phyloP scores from a whole-genome alignment of 106 monocot species.

The Ottelia alismoides region DNA sequence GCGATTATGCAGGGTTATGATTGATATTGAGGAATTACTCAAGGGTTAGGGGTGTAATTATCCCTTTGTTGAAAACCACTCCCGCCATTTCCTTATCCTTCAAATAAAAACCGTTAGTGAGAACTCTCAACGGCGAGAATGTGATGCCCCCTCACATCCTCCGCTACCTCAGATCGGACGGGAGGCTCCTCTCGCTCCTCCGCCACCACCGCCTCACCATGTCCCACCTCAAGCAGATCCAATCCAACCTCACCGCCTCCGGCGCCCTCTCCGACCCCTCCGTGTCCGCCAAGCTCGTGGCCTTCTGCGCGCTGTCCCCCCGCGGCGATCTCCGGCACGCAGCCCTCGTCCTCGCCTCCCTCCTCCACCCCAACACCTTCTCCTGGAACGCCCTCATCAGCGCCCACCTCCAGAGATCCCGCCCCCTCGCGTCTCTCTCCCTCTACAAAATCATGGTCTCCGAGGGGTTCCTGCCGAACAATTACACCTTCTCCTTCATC shows the following conservation, averaged over 20 bases:
- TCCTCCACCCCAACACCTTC: slow-evolving; percentile 14
- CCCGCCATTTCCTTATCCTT: too few species aligned
- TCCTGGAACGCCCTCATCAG: slow-evolving; percentile 18
- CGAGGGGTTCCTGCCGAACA: slow-evolving; percentile 10
- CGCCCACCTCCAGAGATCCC: slow-evolving; percentile 5
- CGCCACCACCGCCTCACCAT: slow-evolving; percentile 7
- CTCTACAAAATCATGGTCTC: slow-evolving; percentile 12
- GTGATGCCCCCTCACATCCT: not conserved
- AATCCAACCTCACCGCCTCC: slow-evolving; percentile 18
- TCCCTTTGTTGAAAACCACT: too few species aligned
- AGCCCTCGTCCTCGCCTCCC: slow-evolving; percentile 5
- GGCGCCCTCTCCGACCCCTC: slow-evolving; percentile 16
- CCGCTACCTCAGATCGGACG: not conserved
- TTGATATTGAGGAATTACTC: too few species aligned
- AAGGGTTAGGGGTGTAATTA: too few species aligned
- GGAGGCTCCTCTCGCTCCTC: slow-evolving; percentile 2
- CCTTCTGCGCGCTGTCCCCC: slow-evolving; percentile 16
- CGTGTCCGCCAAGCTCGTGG: slow-evolving; percentile 10
- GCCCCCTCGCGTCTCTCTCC: slow-evolving; percentile 6
- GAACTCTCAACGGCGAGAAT: not conserved
- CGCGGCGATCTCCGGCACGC: slow-evolving; percentile 16
- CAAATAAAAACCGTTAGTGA: too few species aligned
- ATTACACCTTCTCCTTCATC: slow-evolving; percentile 28
- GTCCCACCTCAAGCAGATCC: slow-evolving; percentile 13
- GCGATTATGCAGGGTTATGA: too few species aligned